Evolutionary conservation across 768 basidiomycete genomes (phyloP).

Genomic region (Amanita rubescens): DNA sequence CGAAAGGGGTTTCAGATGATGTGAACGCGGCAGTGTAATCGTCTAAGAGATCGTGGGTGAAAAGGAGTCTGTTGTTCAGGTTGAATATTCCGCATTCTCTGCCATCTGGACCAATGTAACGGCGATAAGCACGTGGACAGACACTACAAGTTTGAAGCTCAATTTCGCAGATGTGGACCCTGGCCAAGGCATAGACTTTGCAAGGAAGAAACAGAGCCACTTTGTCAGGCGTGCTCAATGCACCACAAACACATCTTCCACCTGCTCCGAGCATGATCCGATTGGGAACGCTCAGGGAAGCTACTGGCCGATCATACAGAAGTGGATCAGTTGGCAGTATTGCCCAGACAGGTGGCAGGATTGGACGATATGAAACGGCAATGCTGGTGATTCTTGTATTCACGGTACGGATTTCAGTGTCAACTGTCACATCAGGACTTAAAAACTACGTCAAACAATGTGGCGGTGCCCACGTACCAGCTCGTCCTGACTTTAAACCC

Average conservation of each 20-base stretch:
- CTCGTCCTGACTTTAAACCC: too few species aligned
- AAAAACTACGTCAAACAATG: too few species aligned
- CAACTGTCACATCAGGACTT: neutral
- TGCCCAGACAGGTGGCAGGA: neutral
- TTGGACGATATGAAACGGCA: neutral
- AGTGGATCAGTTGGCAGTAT: neutral
- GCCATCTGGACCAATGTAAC: constrained; percentile 25
- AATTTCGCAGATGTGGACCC: neutral
- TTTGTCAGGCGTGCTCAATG: too few species aligned
- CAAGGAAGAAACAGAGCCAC: neutral
- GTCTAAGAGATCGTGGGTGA: constrained; percentile 27
- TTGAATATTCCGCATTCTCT: constrained; percentile 24
- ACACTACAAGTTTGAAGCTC: neutral
- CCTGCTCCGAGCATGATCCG: too few species aligned
- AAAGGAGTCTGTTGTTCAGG: constrained; percentile 22
- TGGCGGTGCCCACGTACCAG: neutral
- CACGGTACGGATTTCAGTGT: neutral
- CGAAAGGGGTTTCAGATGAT: constrained; percentile 29
- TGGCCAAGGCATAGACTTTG: neutral
- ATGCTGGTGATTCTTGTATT: neutral
- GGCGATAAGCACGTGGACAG: neutral
- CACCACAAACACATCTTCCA: too few species aligned
- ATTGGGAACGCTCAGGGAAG: too few species aligned
- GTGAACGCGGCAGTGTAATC: constrained; percentile 26
- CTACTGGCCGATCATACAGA: neutral